Evolutionary conservation across 192 early-diverging fungal genomes (phyloP), one percentile per base, ranked within the genome.

Genomic region (Backusella psychrophila): DNA sequence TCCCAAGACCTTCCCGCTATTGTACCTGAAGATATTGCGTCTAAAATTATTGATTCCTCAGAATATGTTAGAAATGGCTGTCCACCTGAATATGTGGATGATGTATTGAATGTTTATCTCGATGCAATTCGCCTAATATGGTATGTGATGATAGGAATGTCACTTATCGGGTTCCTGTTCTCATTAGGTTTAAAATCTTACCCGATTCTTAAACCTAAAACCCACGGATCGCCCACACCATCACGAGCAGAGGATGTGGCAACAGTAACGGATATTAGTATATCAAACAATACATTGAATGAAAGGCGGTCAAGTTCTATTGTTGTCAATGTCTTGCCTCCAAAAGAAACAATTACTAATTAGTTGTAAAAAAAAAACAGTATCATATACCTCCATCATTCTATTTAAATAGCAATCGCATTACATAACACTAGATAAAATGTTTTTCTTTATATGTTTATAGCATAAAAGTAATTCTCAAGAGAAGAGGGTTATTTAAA

Each of bases 121-220:
- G 38, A 65, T 6, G 69, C 70, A 1, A n/a, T 85, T 23, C 75
- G 56, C 26, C 23, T 80, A 14, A 29, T 82, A 23, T 85, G 76
- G 70, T 74, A 80, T 46, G 53, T 80, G 46, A 75, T 77, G 31
- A 42, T 59, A 29, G 72, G 59, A 4, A 66, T 77, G 49, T 19
- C 65, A 14, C 77, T 77, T 59, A 17, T 78, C 11, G 76, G 76
- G 23, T 66, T 66, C 5, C 6, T 23, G 17, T 42, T 14, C 17
- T 73, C 68, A 12, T 65, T 74, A 21, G 59, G 35, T 65, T 46
- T 63, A 29, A 63, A 63, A 8, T 23, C 56, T 63, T 63, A 63
- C 26, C 56, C 56, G n/a, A 63, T 63, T 29, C 56, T 63, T 63
- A 63, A 63, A 63, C 56, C 56, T 23, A 63, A 63, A 29, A 63